A percentile compares a stretch with the other conserved stretches of the same genome.
phyloP scores from a whole-genome alignment of 352 stramenopile genomes.

The Plasmopara muralis region DNA sequence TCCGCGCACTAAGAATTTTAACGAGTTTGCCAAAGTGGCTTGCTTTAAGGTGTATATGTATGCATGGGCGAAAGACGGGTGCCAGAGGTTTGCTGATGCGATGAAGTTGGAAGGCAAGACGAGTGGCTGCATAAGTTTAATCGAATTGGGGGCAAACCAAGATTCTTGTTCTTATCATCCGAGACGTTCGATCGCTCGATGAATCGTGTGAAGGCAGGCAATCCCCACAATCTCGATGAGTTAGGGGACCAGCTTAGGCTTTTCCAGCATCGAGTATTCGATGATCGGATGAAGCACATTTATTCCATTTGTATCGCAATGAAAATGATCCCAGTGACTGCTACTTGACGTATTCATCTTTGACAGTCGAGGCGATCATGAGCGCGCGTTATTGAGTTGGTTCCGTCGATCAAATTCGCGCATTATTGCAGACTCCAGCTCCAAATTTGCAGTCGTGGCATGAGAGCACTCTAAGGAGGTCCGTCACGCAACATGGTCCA shows the following conservation, averaged over 20 bases:
- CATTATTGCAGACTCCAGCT: slow-evolving; percentile 9
- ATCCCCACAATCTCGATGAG: too few species aligned
- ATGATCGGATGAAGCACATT: too few species aligned
- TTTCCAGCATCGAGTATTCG: too few species aligned
- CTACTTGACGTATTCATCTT: slow-evolving; percentile 13
- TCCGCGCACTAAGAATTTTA: slow-evolving; percentile 15
- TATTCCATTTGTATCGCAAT: too few species aligned
- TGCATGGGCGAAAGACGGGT: slow-evolving; percentile 20
- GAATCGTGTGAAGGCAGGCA: too few species aligned
- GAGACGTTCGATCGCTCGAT: too few species aligned
- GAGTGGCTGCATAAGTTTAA: too few species aligned
- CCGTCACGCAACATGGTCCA: neutral
- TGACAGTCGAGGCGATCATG: slow-evolving; percentile 5
- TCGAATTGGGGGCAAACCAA: too few species aligned
- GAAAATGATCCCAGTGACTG: slow-evolving; percentile 1
- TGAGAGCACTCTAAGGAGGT: slow-evolving; percentile 5
- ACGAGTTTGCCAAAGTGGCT: slow-evolving; percentile 17
- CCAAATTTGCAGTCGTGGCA: slow-evolving; percentile 9
- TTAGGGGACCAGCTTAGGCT: too few species aligned
- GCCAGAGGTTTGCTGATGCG: slow-evolving; percentile 11
- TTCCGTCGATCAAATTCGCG: slow-evolving; percentile 3
- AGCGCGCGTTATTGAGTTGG: slow-evolving; percentile 4
- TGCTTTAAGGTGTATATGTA: slow-evolving; percentile 9
- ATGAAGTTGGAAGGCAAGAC: slow-evolving; percentile 6
- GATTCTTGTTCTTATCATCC: too few species aligned